Evolutionary conservation across 202 grass and related monocot genomes (phyloP).

Genomic region (Elaeis oleifera): DNA sequence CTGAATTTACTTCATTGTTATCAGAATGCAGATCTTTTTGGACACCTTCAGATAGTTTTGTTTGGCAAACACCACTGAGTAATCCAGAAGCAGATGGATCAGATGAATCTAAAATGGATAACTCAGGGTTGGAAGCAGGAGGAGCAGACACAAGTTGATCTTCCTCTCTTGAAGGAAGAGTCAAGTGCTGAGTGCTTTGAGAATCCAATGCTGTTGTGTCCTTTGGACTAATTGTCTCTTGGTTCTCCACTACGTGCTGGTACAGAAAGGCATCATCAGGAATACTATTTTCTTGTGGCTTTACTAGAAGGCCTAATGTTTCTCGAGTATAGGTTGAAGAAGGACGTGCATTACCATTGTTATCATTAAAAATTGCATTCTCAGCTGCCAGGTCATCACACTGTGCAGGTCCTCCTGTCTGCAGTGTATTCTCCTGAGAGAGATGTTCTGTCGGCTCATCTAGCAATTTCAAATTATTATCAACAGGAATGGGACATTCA

Average conservation of each 20-base stretch:
- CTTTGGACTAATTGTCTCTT: constrained; percentile 19
- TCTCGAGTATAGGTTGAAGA: constrained; percentile 12
- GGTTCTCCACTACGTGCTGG: constrained; percentile 22
- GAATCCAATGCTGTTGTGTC: neutral
- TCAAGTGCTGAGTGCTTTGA: neutral
- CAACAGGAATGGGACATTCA: constrained; percentile 22
- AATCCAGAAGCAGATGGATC: constrained; percentile 7
- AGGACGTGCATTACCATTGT: constrained; percentile 28
- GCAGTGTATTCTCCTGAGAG: constrained; percentile 25
- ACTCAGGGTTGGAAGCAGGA: constrained; percentile 19
- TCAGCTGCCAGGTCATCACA: constrained; percentile 18
- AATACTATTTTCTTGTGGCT: constrained; percentile 27
- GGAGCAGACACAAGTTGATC: constrained; percentile 22
- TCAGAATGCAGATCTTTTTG: constrained; percentile 21
- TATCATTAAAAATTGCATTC: constrained; percentile 25
- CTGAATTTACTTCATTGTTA: constrained; percentile 11
- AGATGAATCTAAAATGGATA: constrained; percentile 39
- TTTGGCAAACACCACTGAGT: constrained; percentile 28
- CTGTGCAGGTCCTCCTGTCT: constrained; percentile 10
- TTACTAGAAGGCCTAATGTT: constrained; percentile 28
- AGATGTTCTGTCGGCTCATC: constrained; percentile 39
- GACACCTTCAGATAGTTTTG: neutral
- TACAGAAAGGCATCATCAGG: constrained; percentile 17
- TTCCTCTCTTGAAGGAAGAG: neutral
- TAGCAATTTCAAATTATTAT: constrained; percentile 30